A percentile compares a stretch with the other conserved stretches of the same genome.
Conservation (phyloP, 371 early-diverging fungal species). For the Mortierella sp. region DNA sequence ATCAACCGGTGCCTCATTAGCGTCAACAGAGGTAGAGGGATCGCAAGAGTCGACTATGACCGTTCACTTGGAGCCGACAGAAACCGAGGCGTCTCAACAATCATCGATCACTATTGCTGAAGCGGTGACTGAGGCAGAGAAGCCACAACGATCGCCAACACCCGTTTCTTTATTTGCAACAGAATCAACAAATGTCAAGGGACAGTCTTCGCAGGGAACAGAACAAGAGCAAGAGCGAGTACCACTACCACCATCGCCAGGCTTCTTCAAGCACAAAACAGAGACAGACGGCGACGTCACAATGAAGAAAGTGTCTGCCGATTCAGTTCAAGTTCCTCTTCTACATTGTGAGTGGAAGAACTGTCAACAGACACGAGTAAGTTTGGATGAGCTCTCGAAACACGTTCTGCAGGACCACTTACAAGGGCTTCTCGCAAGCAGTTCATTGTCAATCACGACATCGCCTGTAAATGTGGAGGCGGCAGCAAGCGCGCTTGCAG, state of each 20-base stretch:
- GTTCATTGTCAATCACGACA: neutral
- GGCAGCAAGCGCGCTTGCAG: constrained; percentile 12
- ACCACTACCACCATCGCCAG: neutral
- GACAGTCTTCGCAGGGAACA: neutral
- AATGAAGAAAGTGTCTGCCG: neutral
- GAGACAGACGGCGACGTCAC: constrained; percentile 10
- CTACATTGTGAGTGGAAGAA: constrained; percentile 29
- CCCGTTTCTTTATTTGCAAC: neutral
- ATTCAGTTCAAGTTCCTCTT: neutral
- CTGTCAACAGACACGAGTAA: constrained; percentile 15
- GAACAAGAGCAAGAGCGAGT: neutral
- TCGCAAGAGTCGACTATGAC: neutral
- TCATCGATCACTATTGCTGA: neutral
- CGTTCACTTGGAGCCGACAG: too few species aligned
- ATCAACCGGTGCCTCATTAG: neutral
- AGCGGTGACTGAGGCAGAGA: neutral
- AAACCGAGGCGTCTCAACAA: too few species aligned
- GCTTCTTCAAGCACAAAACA: neutral
- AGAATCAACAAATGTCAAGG: neutral
- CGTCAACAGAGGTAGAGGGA: neutral
- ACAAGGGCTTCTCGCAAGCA: neutral
- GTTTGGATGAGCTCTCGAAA: constrained; percentile 18
- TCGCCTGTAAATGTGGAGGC: neutral
- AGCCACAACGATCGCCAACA: neutral
- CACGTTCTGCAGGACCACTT: constrained; percentile 35